phyloP scores from a whole-genome alignment of 2,329 filamentous ascomycete genomes.

The Clonostachys solani region DNA sequence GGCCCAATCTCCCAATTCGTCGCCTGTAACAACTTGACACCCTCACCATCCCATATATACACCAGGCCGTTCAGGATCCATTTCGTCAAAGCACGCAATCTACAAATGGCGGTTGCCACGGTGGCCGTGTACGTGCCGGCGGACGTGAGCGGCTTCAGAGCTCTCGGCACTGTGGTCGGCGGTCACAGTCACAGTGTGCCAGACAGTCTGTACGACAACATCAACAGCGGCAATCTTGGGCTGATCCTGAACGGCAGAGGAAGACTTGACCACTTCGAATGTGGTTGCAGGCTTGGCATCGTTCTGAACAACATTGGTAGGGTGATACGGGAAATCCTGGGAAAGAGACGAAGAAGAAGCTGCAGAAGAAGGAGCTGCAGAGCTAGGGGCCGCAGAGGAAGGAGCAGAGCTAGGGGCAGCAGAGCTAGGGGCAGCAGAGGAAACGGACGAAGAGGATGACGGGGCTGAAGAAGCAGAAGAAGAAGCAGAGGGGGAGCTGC shows the following conservation, averaged over 20 bases:
- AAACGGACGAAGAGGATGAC: neutral
- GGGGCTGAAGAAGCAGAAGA: neutral
- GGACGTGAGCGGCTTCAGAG: too few relatives aligned
- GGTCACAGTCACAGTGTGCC: conserved; percentile 41
- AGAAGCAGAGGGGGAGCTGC: conserved; percentile 2
- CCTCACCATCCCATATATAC: too few relatives aligned
- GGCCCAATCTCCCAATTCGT: too few relatives aligned
- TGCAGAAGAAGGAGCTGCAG: neutral
- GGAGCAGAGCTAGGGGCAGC: neutral
- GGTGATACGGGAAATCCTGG: conserved; percentile 1
- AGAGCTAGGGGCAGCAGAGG: neutral
- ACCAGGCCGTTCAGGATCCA: too few relatives aligned
- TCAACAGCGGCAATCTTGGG: conserved; percentile 11
- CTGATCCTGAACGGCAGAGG: neutral
- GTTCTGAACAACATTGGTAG: conserved; percentile 3
- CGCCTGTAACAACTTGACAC: too few relatives aligned
- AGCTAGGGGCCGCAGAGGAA: neutral
- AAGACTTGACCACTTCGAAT: neutral
- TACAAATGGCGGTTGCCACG: too few relatives aligned
- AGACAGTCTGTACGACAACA: conserved; percentile 29
- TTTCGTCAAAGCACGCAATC: too few relatives aligned
- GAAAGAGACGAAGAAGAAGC: neutral
- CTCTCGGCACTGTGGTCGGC: conserved; percentile 5
- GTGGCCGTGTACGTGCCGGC: too few relatives aligned
- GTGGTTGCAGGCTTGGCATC: neutral